Base-by-base conservation (phyloP, 805 yeast genomes). In the Candida parachauliodes region DNA sequence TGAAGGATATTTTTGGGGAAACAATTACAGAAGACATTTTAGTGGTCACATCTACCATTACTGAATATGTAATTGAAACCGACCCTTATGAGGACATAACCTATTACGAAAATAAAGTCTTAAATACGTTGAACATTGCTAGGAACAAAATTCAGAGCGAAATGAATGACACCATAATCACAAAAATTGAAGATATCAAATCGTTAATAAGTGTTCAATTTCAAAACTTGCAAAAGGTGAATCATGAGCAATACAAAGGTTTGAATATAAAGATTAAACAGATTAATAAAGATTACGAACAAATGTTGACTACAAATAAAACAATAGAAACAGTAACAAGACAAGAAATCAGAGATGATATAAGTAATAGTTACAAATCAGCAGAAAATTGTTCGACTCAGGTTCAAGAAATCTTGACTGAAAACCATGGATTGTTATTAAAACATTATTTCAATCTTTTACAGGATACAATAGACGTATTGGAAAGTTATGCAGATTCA, bases 401-500 rank as follows among this genome's bases (percentile, higher is more conserved):
- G 12, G 52, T 67, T 8, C 65, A 62, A 36, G 42, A 37, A 2
- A 27, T 40, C 21, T 47, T 68, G 25, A 53, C 51, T 33, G 53
- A 48, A 3, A 50, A 45, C 8, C 68, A 65, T 40, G 54, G 50
- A 15, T 22, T 39, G 7, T 38, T 68, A 9, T 43, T 63, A 28
- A 50, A 45, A 8, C 42, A 51, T 27, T 68, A 68, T 45, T 65
- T 59, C 35, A 39, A 41, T 12, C 53, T 49, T 3, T 46, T 60
- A 16, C 74, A 68, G 40, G 58, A 57, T 20, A 71, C 81, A 25
- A 68, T 83, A 37, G 89, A 84, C 45, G 71, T 81, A 0, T 72
- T 80, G 52, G 89, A 83, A 55, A 83, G 83, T 43, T 84, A 83
- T 67, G 79, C 82, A 5, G 88, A 83, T 38, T 73, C 77, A 5